Percentiles rank a stretch among this genome's conserved stretches.
These are phyloP conservation scores for Astrocystis sublimbata DNA, from an alignment of 495 filamentous ascomycete species.

Conservation along the genomic window DNA sequence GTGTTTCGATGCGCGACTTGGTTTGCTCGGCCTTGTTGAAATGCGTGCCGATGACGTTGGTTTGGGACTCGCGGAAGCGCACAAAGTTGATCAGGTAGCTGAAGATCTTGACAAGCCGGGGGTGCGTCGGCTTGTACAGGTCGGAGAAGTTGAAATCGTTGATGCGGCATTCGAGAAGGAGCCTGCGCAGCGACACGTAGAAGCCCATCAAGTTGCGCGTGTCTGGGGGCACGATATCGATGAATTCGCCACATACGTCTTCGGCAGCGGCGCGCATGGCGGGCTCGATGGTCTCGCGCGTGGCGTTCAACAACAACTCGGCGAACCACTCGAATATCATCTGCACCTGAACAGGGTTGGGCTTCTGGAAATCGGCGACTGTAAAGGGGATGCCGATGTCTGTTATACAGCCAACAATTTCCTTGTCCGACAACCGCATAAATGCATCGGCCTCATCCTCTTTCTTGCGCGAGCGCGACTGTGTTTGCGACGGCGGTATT, in stretches of 20 bases:
- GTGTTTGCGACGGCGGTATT: slow-evolving; percentile 56
- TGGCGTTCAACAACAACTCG: slow-evolving; percentile 87
- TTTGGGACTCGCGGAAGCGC: slow-evolving; percentile 90
- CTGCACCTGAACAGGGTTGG: slow-evolving; percentile 89
- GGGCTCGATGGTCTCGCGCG: slow-evolving; percentile 86
- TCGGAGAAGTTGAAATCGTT: slow-evolving; percentile 92
- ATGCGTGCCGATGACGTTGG: slow-evolving; percentile 81
- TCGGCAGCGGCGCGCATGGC: slow-evolving; percentile 89
- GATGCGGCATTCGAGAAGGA: slow-evolving; percentile 86
- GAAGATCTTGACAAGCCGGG: slow-evolving; percentile 85
- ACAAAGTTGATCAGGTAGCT: slow-evolving; percentile 98
- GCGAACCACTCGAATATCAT: slow-evolving; percentile 98
- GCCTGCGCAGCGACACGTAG: slow-evolving; percentile 71
- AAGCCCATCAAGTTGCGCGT: slow-evolving; percentile 93
- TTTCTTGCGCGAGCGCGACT: slow-evolving; percentile 63
- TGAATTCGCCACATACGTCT: slow-evolving; percentile 75
- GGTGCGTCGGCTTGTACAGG: slow-evolving; percentile 82
- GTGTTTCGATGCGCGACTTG: slow-evolving; percentile 81
- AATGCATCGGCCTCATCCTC: slow-evolving; percentile 83
- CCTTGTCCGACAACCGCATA: slow-evolving; percentile 82
- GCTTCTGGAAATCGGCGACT: slow-evolving; percentile 87
- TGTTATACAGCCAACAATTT: slow-evolving; percentile 95
- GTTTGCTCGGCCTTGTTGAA: slow-evolving; percentile 85
- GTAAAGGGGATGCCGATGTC: slow-evolving; percentile 91
- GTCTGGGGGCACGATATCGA: slow-evolving; percentile 80